phyloP scores from a whole-genome alignment of 768 basidiomycete species.

The Leccinum barrowsii region DNA sequence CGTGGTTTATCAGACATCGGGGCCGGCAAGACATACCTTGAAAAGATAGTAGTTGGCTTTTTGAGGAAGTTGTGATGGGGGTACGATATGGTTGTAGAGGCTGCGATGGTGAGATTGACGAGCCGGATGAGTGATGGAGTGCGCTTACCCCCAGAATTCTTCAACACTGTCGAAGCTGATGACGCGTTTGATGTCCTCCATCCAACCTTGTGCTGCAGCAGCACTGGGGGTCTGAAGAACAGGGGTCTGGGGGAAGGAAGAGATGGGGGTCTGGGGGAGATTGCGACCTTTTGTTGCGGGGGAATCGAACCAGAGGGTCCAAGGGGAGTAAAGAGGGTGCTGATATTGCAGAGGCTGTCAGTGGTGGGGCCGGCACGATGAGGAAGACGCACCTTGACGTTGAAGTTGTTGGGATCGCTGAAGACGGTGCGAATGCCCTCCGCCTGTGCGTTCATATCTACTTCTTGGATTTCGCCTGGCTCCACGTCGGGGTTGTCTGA shows the following conservation, averaged over 20 bases:
- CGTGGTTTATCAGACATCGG: background rate
- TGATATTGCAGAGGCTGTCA: constrained; percentile 29
- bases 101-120: constrained; percentile 37
- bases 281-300: constrained; percentile 88
- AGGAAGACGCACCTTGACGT: constrained; percentile 74
- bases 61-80: constrained; percentile 86
- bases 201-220: constrained; percentile 85
- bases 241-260: constrained; percentile 76
- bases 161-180: constrained; percentile 96
- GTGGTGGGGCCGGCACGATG: background rate
- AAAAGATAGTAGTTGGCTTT: constrained; percentile 99
- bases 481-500: constrained; percentile 47
- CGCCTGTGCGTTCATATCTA: constrained; percentile 80
- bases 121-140: background rate
- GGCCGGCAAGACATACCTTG: constrained; percentile 56
- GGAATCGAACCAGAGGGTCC: constrained; percentile 99
- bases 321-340: constrained; percentile 92
- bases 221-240: constrained; percentile 68
- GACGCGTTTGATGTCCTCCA: constrained; percentile 98
- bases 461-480: constrained; percentile 83
- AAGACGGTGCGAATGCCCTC: constrained; percentile 90
- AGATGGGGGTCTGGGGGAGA: constrained; percentile 77
- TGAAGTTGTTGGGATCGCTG: constrained; percentile 88
- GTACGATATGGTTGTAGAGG: constrained; percentile 95
- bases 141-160: constrained; percentile 94